Conservation (phyloP, 768 basidiomycete genomes). For the Gelatoporia subvermispora region DNA sequence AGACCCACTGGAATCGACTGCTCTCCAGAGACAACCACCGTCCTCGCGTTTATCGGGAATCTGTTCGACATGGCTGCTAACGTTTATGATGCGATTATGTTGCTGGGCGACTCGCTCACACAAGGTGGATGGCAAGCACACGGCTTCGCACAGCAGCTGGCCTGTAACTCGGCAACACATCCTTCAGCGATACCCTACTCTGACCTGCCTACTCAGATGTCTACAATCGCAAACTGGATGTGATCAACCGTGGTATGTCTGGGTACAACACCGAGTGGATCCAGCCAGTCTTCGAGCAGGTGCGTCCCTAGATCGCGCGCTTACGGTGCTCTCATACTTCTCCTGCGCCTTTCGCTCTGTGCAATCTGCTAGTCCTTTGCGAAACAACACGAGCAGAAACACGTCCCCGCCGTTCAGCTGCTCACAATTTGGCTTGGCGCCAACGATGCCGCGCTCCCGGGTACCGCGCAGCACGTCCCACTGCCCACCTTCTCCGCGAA, state of each 20-base stretch:
- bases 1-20: too few species aligned
- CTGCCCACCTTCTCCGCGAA: conserved; percentile 60
- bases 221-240: conserved; percentile 78
- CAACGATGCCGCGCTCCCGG: conserved; percentile 74
- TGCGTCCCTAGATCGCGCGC: too few species aligned
- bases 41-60: too few species aligned
- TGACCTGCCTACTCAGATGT: conserved; percentile 40
- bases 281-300: conserved; percentile 74
- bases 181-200: neutral
- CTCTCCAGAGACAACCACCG: too few species aligned
- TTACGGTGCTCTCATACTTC: too few species aligned
- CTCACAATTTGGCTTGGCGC: conserved; percentile 87
- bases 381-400: conserved; percentile 39
- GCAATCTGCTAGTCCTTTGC: conserved; percentile 66
- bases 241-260: conserved; percentile 78
- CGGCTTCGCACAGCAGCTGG: conserved; percentile 66
- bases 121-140: conserved; percentile 55
- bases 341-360: too few species aligned
- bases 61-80: conserved; percentile 44
- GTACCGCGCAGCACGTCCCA: conserved; percentile 73
- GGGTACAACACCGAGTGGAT: conserved; percentile 91
- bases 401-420: conserved; percentile 60
- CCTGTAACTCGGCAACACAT: conserved; percentile 40
- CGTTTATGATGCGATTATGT: conserved; percentile 62
- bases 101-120: conserved; percentile 82